Evolutionary conservation across 805 yeast genomes (phyloP), one percentile per base, ranked within the genome.

Genomic region (Zygosaccharomyces bisporus): DNA sequence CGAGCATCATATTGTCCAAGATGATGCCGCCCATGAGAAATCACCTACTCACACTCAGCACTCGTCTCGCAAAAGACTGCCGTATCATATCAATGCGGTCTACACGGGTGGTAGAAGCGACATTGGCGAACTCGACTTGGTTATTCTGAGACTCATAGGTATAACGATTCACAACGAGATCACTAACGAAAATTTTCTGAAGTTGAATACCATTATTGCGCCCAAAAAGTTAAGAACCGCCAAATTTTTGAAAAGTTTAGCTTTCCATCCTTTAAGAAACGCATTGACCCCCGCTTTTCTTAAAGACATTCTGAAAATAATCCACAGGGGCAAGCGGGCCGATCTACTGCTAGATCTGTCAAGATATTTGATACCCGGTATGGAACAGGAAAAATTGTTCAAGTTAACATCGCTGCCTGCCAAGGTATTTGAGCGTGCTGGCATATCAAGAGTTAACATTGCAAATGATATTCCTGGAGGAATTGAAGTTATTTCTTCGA

Each of bases 201-300:
- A 70, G 37, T 62, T 72, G 34, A 76, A 79, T 54, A 64, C 77
- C 0, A 65, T 85, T 8, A 77, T 90, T 8, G 90, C 97, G 0
- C 96, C 97, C 1, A 79, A 79, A 48, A 72, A 84, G n/a, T 60
- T 85, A 54, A 71, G 97, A 52, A 91, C 98, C 0, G 95, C 85
- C 46, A 93, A 91, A 65, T 90, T 91, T 56, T 71, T 91, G 43
- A 75, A 76, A 34, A 79, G 89, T 16, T 66, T 89, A 40, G 77
- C 88, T 41, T 70, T 70, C 33, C 79, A 72, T 38, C 74, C 78
- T 0, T 47, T 71, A 7, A 63, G 67, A n/a, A 64, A 69, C 43
- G 75, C 81, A 3, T 52, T 85, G 1, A 75, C 77, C 24, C 86
- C 89, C 0, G 57, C 64, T 3, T 82, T 79, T 47, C 46, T 82